Percentiles rank a stretch among this genome's conserved stretches.
Evolutionary conservation across 345 rosid species (phyloP).

Genomic region (Pugionium dolabratum): DNA sequence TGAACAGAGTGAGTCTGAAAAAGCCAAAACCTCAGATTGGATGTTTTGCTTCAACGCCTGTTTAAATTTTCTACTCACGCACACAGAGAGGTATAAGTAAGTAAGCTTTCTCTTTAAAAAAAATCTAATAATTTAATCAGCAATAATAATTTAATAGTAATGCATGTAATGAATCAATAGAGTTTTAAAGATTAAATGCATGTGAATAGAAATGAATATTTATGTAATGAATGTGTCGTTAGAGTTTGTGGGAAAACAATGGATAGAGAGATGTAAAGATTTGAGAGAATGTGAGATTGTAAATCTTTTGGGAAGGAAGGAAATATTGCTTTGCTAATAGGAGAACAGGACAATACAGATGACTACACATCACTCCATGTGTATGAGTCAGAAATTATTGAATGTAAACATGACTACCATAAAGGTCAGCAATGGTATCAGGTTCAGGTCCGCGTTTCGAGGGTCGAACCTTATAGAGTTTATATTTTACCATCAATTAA

Average conservation of each 20-base stretch:
- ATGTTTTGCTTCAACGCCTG: slow-evolving; percentile 28
- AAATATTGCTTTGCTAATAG: slow-evolving; percentile 1
- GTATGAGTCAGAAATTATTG: slow-evolving; percentile 24
- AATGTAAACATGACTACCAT: too few relatives aligned
- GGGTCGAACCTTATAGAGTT: too few relatives aligned
- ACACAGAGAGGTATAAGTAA: not conserved
- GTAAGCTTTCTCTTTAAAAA: slow-evolving; percentile 16
- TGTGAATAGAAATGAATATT: slow-evolving; percentile 28
- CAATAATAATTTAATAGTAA: too few relatives aligned
- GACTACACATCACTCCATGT: not conserved
- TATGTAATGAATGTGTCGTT: slow-evolving; percentile 20
- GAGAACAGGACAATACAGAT: slow-evolving; percentile 15
- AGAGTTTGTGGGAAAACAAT: slow-evolving; percentile 23
- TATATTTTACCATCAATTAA: too few relatives aligned
- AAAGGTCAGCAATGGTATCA: too few relatives aligned
- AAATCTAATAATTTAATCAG: slow-evolving; percentile 27
- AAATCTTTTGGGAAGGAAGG: slow-evolving; percentile 9
- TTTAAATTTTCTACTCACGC: slow-evolving; percentile 16
- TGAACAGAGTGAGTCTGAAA: slow-evolving; percentile 29
- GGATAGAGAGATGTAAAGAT: slow-evolving; percentile 28
- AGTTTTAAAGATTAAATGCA: slow-evolving; percentile 23
- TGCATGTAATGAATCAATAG: not conserved
- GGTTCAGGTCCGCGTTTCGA: too few relatives aligned
- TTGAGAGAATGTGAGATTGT: slow-evolving; percentile 22
- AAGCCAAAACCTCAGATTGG: slow-evolving; percentile 21